Base-by-base conservation (phyloP, 2,329 filamentous ascomycete species). In the Camptophora hylomeconis region DNA sequence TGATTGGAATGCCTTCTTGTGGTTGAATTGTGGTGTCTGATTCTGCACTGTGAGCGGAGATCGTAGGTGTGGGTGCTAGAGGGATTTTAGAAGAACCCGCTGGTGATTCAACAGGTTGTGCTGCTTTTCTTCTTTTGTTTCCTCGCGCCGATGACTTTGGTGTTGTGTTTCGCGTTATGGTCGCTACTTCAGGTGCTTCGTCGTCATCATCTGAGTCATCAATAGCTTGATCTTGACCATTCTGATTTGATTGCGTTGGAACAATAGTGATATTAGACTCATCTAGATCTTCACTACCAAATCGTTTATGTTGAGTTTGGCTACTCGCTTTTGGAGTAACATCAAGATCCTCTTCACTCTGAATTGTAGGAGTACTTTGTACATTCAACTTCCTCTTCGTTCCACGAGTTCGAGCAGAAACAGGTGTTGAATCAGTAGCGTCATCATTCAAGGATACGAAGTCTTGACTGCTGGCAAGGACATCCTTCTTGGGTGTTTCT, bases 131-230 rank as follows among this genome's bases (percentile, higher is more conserved):
- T 11, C 26, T 25, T 12, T 34, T 29, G 12, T 18, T 24, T 4
- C 22, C 20, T 10, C 5, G 17, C 14, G 11, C 11, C 24, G 15
- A 3, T 20, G 13, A 16, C 23, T 16, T 11, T 20, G 26, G 16
- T 24, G 32, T 3, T 19, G 16, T 7, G 20, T 3, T n/a, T n/a
- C 15, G 8, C 20, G 26, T 32, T 15, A 32, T 37, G 24, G 28
- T 37, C 13, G 30, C 8, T 8, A 36, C 21, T 23, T 39, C 38
- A n/a, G 36, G 38, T 5, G 33, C 31, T 10, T 36, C 33, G 10
- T 33, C 31, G 10, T 21, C 24, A 11, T 24, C 23, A 8, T 32
- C 25, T 7, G 28, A 15, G 9, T 28, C 30, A 20, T 30, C 36
- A 11, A 20, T 21, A 3, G 20, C 26, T 9, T n/a, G 21, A 10